phyloP scores from a whole-genome alignment of 768 basidiomycete species.

The Tephrocybe sp. region DNA sequence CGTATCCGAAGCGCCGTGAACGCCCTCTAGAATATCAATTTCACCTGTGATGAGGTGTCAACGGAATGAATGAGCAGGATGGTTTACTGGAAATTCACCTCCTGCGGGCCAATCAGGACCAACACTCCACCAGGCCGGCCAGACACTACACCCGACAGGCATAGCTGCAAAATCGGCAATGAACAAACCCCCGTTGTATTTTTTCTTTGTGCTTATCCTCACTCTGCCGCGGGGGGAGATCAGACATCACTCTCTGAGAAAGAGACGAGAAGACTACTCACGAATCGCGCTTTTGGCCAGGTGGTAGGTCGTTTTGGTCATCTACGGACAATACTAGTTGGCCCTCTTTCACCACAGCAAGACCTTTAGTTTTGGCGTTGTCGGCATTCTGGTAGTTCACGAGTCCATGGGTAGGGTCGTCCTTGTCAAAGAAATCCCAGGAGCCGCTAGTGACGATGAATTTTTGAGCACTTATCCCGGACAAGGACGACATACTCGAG shows the following conservation, averaged over 20 bases:
- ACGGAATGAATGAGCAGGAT: neutral
- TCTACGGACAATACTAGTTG: slow-evolving; percentile 63
- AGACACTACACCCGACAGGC: slow-evolving; percentile 67
- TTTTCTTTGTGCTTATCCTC: slow-evolving; percentile 61
- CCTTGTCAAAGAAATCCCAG: slow-evolving; percentile 61
- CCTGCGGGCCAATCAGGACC: slow-evolving; percentile 52
- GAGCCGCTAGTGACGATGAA: slow-evolving; percentile 32
- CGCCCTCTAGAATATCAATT: slow-evolving; percentile 75
- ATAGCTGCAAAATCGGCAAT: slow-evolving; percentile 66
- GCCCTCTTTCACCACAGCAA: slow-evolving; percentile 59
- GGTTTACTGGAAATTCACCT: slow-evolving; percentile 28
- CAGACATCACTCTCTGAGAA: slow-evolving; percentile 7
- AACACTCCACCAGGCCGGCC: slow-evolving; percentile 56
- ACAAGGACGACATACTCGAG: slow-evolving; percentile 43
- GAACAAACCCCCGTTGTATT: slow-evolving; percentile 67
- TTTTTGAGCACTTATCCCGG: neutral
- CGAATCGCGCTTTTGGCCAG: slow-evolving; percentile 56
- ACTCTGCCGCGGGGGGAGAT: slow-evolving; percentile 40
- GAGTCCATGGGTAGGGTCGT: slow-evolving; percentile 70
- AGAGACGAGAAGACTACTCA: slow-evolving; percentile 24
- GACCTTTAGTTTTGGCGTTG: slow-evolving; percentile 47
- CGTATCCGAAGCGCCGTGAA: slow-evolving; percentile 44
- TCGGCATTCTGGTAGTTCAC: slow-evolving; percentile 55
- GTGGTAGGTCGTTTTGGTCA: slow-evolving; percentile 41
- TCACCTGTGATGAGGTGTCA: slow-evolving; percentile 36